A percentile compares a stretch with the other conserved stretches of the same genome.
Conservation (phyloP, 2,329 filamentous ascomycete species). For the Pyrenophora teres region DNA sequence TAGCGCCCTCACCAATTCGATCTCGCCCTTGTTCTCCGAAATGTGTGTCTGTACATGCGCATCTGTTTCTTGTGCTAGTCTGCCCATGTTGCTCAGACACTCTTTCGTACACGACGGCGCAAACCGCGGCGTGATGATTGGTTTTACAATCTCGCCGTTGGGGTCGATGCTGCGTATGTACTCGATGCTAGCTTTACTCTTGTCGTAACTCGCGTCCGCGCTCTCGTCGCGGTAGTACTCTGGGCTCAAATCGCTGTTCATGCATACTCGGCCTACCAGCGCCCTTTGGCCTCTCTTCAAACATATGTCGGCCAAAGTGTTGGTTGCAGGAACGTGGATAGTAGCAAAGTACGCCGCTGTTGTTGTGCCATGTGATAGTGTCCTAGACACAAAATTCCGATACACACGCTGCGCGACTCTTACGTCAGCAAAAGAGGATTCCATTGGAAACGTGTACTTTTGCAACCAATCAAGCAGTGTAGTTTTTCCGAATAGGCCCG, state of each 20-base stretch:
- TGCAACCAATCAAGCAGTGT: slow-evolving; percentile 93
- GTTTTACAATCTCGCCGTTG: slow-evolving; percentile 65
- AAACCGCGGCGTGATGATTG: slow-evolving; percentile 76
- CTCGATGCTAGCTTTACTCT: slow-evolving; percentile 49
- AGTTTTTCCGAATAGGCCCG: slow-evolving; percentile 89
- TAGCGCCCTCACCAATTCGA: slow-evolving; percentile 72
- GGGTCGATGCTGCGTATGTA: slow-evolving; percentile 73
- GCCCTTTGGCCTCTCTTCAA: slow-evolving; percentile 81
- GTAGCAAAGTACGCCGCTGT: slow-evolving; percentile 96
- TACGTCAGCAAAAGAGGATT: slow-evolving; percentile 70
- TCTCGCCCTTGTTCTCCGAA: slow-evolving; percentile 78
- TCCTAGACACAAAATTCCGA: slow-evolving; percentile 75
- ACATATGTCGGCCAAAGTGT: slow-evolving; percentile 84
- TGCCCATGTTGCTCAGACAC: slow-evolving; percentile 67
- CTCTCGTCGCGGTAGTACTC: slow-evolving; percentile 79
- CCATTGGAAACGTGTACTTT: slow-evolving; percentile 93
- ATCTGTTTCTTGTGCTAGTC: slow-evolving; percentile 64
- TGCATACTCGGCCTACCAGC: slow-evolving; percentile 91
- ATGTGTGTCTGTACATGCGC: slow-evolving; percentile 88
- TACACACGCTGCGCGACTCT: slow-evolving; percentile 73
- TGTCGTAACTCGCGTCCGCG: slow-evolving; percentile 62
- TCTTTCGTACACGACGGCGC: slow-evolving; percentile 59
- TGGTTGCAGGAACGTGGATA: slow-evolving; percentile 84
- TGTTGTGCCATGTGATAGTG: slow-evolving; percentile 87
- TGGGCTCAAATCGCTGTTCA: slow-evolving; percentile 76